phyloP scores from a whole-genome alignment of 148 eudicot species.

The Talinum fruticosum region DNA sequence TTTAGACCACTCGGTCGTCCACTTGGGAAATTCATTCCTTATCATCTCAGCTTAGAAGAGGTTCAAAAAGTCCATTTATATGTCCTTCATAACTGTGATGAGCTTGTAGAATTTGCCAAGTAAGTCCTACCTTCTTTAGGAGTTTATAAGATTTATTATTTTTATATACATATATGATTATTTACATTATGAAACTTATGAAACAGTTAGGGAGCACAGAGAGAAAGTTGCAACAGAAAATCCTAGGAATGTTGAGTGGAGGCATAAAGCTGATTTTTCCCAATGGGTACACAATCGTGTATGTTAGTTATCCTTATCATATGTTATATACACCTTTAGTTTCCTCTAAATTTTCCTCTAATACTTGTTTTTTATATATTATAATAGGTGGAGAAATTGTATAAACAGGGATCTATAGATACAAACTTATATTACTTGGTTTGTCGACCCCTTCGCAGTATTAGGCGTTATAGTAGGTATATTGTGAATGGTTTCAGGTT shows the following conservation, averaged over 20 bases:
- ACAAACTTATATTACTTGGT: not conserved
- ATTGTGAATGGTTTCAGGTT: slow-evolving; percentile 2
- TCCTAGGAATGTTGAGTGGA: not conserved
- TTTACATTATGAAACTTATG: not conserved
- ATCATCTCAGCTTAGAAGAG: not conserved
- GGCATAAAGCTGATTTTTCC: not conserved
- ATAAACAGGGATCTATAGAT: not conserved
- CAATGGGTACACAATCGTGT: not conserved
- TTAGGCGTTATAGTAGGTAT: not conserved
- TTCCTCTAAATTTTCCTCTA: too few species aligned
- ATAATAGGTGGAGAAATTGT: not conserved
- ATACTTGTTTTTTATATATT: not conserved
- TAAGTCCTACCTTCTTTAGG: not conserved
- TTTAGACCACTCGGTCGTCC: not conserved
- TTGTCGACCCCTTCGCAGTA: not conserved
- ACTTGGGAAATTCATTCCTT: not conserved
- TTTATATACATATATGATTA: not conserved
- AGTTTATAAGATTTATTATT: not conserved
- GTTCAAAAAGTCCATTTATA: not conserved
- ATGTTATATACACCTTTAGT: not conserved
- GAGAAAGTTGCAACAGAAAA: not conserved
- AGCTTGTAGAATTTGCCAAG: not conserved
- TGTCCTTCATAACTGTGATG: slow-evolving; percentile 2
- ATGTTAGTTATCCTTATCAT: not conserved
- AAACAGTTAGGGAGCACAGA: not conserved